Evolutionary conservation across 768 basidiomycete genomes (phyloP), one percentile per base, ranked within the genome.

Genomic region (Galerina marginata): DNA sequence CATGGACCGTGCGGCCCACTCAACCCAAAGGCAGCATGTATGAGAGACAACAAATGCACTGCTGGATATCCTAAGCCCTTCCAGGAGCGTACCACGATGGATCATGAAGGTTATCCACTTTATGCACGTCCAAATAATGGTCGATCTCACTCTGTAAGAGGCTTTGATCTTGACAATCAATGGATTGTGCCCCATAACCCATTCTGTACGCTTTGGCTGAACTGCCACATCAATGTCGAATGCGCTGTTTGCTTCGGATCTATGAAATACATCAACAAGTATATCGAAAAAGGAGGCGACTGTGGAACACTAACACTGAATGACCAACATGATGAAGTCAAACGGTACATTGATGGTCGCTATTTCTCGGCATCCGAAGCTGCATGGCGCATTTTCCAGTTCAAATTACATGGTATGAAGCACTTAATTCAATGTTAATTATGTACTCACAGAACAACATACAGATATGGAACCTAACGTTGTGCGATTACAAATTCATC

Each of bases 151-250:
- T n/a, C n/a, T n/a, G n/a, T n/a, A 2, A 44, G 63, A 0, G 60
- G 54, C 2, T 63, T 75, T 62, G 46, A 70, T 4, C 69, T 72
- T 11, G 44, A 62, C 5, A 84, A 84, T 52, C 60, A 49, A 1
- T 68, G 71, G 69, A 72, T 84, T 16, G 76, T 83, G 0, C 77
- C 79, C 3, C 80, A 80, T 61, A 66, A 60, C 37, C 77, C 76
- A 0, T n/a, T 69, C 29, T 67, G 81, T 0, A 60, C 66, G 36
- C 68, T 64, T 0, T 40, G 67, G 25, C 80, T 73, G 58, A 16
- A 73, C 40, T 80, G 80, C 56, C 82, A 85, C 53, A 79, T 82
- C 59, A 86, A 85, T 66, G 59, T 80, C 4, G 82, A 84, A 64
- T 71, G 74, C 54, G 71, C 68, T 45, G 69, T 69, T 0, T 72